Conservation (phyloP, 2,329 filamentous ascomycete species). For the Colletotrichum neosansevieriae region DNA sequence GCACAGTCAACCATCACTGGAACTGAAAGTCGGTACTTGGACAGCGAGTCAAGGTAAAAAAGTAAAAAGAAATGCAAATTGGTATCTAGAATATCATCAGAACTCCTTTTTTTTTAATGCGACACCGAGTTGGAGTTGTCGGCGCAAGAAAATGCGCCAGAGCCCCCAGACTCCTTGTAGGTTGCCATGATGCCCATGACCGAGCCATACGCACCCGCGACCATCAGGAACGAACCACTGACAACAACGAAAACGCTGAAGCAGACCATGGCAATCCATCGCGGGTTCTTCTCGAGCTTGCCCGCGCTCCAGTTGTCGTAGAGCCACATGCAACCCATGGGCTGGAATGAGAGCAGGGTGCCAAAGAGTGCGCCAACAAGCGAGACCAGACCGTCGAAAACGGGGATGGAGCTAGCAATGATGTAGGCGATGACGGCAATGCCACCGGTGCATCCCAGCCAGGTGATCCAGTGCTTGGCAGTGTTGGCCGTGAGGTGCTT, state of each 20-base stretch:
- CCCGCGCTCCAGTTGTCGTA: constrained; percentile 55
- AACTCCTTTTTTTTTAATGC: constrained; percentile 1
- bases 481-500: constrained; percentile 48
- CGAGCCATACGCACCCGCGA: constrained; percentile 59
- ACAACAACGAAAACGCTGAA: constrained; percentile 49
- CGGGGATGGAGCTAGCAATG: constrained; percentile 46
- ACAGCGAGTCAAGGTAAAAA: not conserved
- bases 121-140: constrained; percentile 54
- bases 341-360: constrained; percentile 45
- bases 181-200: constrained; percentile 53
- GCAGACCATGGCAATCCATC: constrained; percentile 41
- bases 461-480: constrained; percentile 47
- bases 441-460: constrained; percentile 47
- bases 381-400: constrained; percentile 47
- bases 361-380: constrained; percentile 46
- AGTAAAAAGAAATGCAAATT: not conserved
- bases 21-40: not conserved
- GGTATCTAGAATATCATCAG: constrained; percentile 12
- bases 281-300: constrained; percentile 28
- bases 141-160: constrained; percentile 55
- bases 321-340: constrained; percentile 55
- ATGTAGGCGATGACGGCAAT: constrained; percentile 46
- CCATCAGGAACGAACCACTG: constrained; percentile 55
- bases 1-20: no score
- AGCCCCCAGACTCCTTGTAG: constrained; percentile 51